Base-by-base conservation (phyloP, 1,284 basidiomycete genomes). In the Fomitiporia mediterranea region DNA sequence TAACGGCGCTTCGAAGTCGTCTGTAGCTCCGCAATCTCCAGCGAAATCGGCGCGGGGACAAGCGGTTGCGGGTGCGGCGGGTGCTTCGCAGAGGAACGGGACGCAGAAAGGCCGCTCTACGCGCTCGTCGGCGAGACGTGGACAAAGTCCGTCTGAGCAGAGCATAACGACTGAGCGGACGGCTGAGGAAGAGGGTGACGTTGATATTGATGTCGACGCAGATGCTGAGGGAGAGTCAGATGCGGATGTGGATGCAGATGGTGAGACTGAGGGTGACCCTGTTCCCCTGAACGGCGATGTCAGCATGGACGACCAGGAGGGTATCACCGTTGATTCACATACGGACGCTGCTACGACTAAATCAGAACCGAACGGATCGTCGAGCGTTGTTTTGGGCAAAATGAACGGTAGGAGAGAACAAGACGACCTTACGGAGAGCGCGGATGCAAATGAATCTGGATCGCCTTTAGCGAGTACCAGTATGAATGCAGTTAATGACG, bases 181-280 rank as follows among this genome's bases (percentile, higher is more conserved):
- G 38, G 30, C 27, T 21, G 34, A 35, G 19, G 51, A 27, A 57
- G 39, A 62, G 11, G 55, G 19, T 5, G 43, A 13, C 34, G 28
- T 60, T 60, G 53, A 57, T 58, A n/a, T n/a, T n/a, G 48, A 61
- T 53, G 46, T 6, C 8, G 56, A 54, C 25, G 30, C 69, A 11
- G 76, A 78, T 56, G 72, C 71, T 46, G 75, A 76, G 49, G 73
- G 72, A 47, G 72, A 73, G 63, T 58, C 69, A 8, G 69, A 70
- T 44, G 49, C 72, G 57, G 72, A 72, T 61, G 71, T 73, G 11
- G 70, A 72, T 47, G 70, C 73, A 8, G 71, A 73, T 60, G 70
- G 70, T 1, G 71, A 72, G 35, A 72, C 11, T 9, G 17, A 17
- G 7, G 34, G n/a, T 32, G 7, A 15, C 2, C 11, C 3, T 15